phyloP scores from a whole-genome alignment of 2,329 filamentous ascomycete genomes.

The Aspergillus melleus region DNA sequence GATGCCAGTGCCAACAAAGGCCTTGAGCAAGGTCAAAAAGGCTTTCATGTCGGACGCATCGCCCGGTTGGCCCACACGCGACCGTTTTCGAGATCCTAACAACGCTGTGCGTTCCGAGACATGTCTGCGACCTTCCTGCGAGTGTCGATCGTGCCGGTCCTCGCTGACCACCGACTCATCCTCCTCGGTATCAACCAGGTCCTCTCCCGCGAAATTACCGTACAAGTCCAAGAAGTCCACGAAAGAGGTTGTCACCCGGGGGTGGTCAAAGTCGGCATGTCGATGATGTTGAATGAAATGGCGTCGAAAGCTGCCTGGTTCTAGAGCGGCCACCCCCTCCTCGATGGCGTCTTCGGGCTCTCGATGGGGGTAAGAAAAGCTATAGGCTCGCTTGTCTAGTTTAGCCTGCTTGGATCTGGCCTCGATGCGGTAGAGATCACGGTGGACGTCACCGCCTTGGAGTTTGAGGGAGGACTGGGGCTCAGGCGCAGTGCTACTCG shows the following conservation, averaged over 20 bases:
- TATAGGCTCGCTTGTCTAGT: conserved; percentile 60
- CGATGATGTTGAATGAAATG: conserved; percentile 48
- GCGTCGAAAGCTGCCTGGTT: conserved; percentile 56
- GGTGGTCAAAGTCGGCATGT: conserved; percentile 23
- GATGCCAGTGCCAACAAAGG: conserved; percentile 77
- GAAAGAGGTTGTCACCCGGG: conserved; percentile 47
- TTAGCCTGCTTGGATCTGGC: conserved; percentile 49
- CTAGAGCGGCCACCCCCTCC: conserved; percentile 47
- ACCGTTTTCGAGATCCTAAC: conserved; percentile 55
- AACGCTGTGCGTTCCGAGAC: conserved; percentile 60
- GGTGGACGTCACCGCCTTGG: conserved; percentile 76
- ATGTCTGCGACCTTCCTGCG: conserved; percentile 34
- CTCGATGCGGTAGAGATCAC: conserved; percentile 73
- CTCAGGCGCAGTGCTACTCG: conserved; percentile 1
- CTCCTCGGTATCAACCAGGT: conserved; percentile 55
- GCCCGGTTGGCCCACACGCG: conserved; percentile 51
- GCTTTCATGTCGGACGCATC: conserved; percentile 70
- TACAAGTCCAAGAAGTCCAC: conserved; percentile 75
- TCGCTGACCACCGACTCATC: conserved; percentile 46
- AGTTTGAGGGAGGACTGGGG: conserved; percentile 67
- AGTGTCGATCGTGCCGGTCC: conserved; percentile 49
- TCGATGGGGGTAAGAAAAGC: conserved; percentile 59
- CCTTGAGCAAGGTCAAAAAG: conserved; percentile 76
- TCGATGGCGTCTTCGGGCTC: conserved; percentile 25
- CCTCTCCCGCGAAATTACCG: conserved; percentile 74